These are phyloP conservation scores for Singerocomus inundabilis DNA, from an alignment of 1,284 basidiomycete genomes.

Conservation along the genomic window DNA sequence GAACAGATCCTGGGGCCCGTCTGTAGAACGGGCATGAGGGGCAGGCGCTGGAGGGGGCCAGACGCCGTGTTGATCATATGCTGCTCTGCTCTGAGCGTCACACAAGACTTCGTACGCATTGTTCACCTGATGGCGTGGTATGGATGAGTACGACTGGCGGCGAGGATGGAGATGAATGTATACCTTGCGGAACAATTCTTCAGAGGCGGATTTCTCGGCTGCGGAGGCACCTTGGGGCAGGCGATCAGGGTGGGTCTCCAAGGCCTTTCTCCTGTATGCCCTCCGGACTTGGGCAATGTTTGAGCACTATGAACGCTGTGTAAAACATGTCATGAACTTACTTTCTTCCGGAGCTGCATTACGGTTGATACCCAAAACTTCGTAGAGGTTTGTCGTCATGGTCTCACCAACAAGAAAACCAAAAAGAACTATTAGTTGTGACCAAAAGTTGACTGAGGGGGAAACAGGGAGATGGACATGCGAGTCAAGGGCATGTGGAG, in stretches of 20 bases:
- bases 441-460: not conserved
- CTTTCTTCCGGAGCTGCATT: constrained; percentile 45
- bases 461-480: not conserved
- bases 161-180: not conserved
- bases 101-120: constrained; percentile 52
- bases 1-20: constrained; percentile 33
- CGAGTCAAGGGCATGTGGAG: constrained; percentile 1
- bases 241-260: constrained; percentile 52
- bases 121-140: constrained; percentile 37
- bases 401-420: not conserved
- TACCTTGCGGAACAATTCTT: constrained; percentile 47
- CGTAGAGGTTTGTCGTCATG: constrained; percentile 64
- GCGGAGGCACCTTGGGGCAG: constrained; percentile 37
- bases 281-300: constrained; percentile 40
- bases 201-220: constrained; percentile 41
- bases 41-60: constrained; percentile 62
- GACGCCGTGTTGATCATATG: constrained; percentile 67
- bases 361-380: constrained; percentile 37
- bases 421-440: constrained; percentile 1
- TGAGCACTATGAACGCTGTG: not conserved
- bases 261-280: constrained; percentile 46
- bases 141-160: not conserved
- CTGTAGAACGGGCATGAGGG: constrained; percentile 31
- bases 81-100: constrained; percentile 46
- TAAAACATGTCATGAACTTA: constrained; percentile 25